Conservation (phyloP, 164 flowering plant genomes). For the Vitis rotundifolia region DNA sequence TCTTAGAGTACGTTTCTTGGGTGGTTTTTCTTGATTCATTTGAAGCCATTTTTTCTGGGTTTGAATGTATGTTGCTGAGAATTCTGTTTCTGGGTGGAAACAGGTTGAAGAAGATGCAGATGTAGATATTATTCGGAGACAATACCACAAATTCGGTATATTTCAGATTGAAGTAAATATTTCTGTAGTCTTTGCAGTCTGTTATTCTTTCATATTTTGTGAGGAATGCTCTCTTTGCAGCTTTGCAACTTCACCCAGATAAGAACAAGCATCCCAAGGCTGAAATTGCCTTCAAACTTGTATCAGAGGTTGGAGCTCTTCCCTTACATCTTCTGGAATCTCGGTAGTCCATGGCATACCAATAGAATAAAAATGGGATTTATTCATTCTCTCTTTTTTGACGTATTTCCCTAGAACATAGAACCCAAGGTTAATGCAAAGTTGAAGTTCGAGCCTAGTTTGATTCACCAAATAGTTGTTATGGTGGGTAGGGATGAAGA, state of each 20-base stretch:
- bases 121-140: conserved; percentile 50
- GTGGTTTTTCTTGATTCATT: background rate
- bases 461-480: background rate
- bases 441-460: background rate
- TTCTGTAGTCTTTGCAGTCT: background rate
- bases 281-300: conserved; percentile 83
- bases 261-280: conserved; percentile 88
- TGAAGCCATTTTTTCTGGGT: background rate
- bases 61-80: background rate
- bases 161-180: background rate
- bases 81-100: background rate
- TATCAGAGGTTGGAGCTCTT: conserved; percentile 55
- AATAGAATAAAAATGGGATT: too few species aligned
- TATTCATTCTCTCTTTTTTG: background rate
- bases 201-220: background rate
- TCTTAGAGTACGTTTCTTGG: conserved; percentile 56
- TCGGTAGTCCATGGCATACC: too few species aligned
- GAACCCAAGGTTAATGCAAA: too few species aligned
- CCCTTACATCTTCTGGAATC: background rate
- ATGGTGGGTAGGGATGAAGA: background rate
- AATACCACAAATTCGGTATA: conserved; percentile 68
- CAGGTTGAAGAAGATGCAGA: conserved; percentile 74
- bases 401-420: background rate
- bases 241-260: conserved; percentile 89
- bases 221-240: conserved; percentile 37